Evolutionary conservation across 306 rosid genomes (phyloP).

Genomic region (Corylus americana): DNA sequence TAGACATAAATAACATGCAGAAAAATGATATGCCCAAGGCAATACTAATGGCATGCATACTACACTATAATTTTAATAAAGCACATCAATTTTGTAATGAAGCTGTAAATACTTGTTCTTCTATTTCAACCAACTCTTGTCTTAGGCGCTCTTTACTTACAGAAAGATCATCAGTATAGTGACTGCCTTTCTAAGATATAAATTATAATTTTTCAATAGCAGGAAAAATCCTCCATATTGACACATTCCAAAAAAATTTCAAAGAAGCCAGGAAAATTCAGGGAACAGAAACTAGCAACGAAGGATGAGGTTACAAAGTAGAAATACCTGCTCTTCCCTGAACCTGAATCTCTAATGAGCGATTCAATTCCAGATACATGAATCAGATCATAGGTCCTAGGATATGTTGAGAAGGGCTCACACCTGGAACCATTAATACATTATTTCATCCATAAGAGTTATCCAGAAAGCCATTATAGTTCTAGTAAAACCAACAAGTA

Average conservation of each 20-base stretch:
- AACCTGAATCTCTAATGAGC: slow-evolving; percentile 64
- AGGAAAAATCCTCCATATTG: background rate
- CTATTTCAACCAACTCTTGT: background rate
- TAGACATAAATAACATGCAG: background rate
- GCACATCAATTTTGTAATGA: background rate
- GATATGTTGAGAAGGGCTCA: slow-evolving; percentile 98
- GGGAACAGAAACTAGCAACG: slow-evolving; percentile 13
- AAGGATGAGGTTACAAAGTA: slow-evolving; percentile 2
- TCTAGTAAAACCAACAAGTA: background rate
- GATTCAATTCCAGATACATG: slow-evolving; percentile 81
- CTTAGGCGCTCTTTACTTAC: background rate
- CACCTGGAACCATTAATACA: slow-evolving; percentile 66
- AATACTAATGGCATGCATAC: background rate
- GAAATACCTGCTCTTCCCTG: slow-evolving; percentile 70
- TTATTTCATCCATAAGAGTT: slow-evolving; percentile 28
- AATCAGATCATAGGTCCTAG: slow-evolving; percentile 87
- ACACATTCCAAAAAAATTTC: background rate
- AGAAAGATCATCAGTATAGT: background rate
- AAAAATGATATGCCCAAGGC: background rate
- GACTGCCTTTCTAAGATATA: background rate
- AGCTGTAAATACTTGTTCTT: background rate
- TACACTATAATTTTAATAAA: background rate
- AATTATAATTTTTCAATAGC: background rate
- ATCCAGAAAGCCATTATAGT: slow-evolving; percentile 9
- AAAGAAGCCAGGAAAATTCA: slow-evolving; percentile 3